Conservation (phyloP, 768 basidiomycete species). For the Panaeolus papilionaceus region DNA sequence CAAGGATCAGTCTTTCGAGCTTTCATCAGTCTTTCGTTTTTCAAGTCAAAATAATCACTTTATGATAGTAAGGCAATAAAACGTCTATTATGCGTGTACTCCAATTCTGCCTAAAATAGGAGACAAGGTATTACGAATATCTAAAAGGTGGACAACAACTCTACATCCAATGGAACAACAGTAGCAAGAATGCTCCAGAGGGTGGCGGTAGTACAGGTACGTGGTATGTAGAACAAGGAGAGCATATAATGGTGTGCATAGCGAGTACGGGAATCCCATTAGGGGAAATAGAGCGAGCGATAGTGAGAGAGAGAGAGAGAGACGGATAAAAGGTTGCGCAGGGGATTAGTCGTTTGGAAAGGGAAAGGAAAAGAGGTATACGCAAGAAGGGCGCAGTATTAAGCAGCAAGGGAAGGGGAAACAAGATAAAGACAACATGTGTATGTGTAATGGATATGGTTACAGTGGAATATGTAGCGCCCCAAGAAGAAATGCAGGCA, state of each 20-base stretch:
- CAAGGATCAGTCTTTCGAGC: neutral
- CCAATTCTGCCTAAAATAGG: slow-evolving; percentile 9
- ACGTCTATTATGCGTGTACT: slow-evolving; percentile 10
- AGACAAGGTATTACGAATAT: slow-evolving; percentile 8
- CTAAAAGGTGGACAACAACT: neutral
- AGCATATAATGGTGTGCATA: slow-evolving; percentile 10
- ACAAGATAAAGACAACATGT: slow-evolving; percentile 27
- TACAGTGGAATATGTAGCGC: slow-evolving; percentile 29
- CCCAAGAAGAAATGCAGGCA: slow-evolving; percentile 34
- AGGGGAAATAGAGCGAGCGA: neutral
- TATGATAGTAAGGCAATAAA: neutral
- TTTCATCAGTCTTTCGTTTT: neutral
- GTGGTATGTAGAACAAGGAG: slow-evolving; percentile 8
- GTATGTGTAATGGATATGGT: slow-evolving; percentile 29
- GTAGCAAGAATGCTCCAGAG: slow-evolving; percentile 13
- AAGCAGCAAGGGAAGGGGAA: slow-evolving; percentile 20
- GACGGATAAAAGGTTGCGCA: slow-evolving; percentile 19
- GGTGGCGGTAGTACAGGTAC: slow-evolving; percentile 11
- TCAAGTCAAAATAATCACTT: neutral
- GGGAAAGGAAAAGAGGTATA: slow-evolving; percentile 12
- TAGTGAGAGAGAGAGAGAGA: slow-evolving; percentile 16
- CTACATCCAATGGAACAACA: neutral
- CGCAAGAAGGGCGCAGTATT: neutral
- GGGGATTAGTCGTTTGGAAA: slow-evolving; percentile 13
- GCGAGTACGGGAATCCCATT: slow-evolving; percentile 5